Evolutionary conservation across 495 filamentous ascomycete species (phyloP), one percentile per base, ranked within the genome.

Genomic region (Alectoria sarmentosa): DNA sequence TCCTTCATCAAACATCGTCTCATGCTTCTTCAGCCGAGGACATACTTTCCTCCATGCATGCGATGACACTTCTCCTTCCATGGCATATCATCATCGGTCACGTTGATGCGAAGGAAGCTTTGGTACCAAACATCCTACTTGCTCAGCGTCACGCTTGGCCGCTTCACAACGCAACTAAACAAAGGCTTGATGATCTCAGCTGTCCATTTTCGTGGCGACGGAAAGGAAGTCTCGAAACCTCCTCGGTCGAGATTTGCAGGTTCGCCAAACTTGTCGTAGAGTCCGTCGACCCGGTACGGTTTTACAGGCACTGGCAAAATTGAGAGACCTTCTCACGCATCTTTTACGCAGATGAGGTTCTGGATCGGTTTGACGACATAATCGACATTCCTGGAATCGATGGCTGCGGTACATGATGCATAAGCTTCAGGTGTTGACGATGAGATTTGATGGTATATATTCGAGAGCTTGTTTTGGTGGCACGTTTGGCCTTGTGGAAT

Each of bases 1-100:
- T 21, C 42, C 42, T 46, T 4, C 42, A n/a, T 46, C 21, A n/a
- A 9, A 46, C 21, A 46, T 42, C 15, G 7, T 42, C 14, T 19
- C 39, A 42, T 42, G 2, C 39, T 42, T 42, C 39, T 42, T 42
- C 39, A 7, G 0, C 39, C 15, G 14, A 42, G 39, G 1, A n/a
- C 42, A 46, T n/a, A 9, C 6, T 19, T 6, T 15, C 39, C 14
- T 19, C 1, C 39, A n/a, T 7, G n/a, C 42, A 21, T 46, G 42
- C 42, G 42, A 46, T 46, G 42, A 46, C 2, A n/a, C 11, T 21
- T 19, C 15, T 62, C 60, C 26, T 62, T 32, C 60, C 60, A 41
- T 9, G 48, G 60, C 38, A 62, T 36, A 5, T 62, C 60, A 13
- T 62, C 36, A 14, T 55, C 21, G 38, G 48, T 54, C 6, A 63